Percentiles rank a stretch among this genome's conserved stretches.
Conservation (phyloP, 192 early-diverging fungal genomes). For the Rhizoclosmatium sp. region DNA sequence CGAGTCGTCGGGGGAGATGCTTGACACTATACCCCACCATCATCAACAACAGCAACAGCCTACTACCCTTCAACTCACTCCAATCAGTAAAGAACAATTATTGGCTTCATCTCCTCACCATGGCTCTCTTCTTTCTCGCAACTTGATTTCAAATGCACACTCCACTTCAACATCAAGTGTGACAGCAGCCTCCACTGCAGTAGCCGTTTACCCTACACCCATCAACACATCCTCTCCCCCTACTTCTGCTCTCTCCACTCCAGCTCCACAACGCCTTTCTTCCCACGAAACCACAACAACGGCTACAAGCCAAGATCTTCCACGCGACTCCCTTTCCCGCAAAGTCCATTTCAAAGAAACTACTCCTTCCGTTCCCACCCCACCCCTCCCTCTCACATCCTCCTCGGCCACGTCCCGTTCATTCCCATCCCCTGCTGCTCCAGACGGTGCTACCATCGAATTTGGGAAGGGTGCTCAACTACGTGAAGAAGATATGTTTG, state of each 20-base stretch:
- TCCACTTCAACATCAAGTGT: background rate
- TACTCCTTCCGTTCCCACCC: background rate
- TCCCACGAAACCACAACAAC: background rate
- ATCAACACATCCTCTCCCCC: background rate
- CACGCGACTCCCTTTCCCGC: background rate
- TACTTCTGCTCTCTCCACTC: background rate
- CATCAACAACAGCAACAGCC: background rate
- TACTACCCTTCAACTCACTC: background rate
- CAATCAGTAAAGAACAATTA: background rate
- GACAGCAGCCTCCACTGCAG: background rate
- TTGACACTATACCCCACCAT: background rate
- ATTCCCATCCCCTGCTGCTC: background rate
- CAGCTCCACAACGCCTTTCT: background rate
- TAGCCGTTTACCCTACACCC: background rate
- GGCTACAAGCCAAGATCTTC: background rate
- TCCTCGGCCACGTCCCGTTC: background rate
- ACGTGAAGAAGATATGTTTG: slow-evolving; percentile 18
- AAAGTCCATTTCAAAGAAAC: slow-evolving; percentile 35
- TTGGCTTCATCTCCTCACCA: background rate
- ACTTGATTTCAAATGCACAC: background rate
- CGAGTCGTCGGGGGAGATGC: background rate
- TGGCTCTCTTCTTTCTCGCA: background rate
- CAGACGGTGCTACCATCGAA: background rate
- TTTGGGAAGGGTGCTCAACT: slow-evolving; percentile 3
- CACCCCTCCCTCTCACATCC: background rate